These are phyloP conservation scores for Porcisia deanei DNA, from an alignment of 208 protist genomes.

Conservation along the genomic window DNA sequence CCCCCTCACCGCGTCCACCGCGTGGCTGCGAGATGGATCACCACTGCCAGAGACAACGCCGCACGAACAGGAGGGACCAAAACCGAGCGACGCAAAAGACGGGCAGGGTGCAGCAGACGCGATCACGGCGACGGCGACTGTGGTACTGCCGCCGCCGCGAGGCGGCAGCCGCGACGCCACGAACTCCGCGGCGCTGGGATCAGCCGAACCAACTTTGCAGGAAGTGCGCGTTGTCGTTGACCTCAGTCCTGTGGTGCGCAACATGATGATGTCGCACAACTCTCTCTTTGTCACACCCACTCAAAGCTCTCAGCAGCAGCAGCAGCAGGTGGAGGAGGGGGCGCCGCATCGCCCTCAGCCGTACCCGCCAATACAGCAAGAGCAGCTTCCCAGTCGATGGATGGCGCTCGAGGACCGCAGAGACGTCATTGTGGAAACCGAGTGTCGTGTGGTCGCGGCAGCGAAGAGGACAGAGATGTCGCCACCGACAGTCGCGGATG, in stretches of 20 bases:
- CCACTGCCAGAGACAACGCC: neutral
- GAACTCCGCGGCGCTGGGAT: neutral
- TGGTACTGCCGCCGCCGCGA: conserved; percentile 2
- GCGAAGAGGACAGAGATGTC: neutral
- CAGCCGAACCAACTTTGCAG: conserved; percentile 1
- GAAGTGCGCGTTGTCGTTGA: conserved; percentile 26
- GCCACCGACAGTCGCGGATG: neutral
- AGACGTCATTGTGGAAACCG: conserved; percentile 44
- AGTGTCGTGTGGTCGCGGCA: neutral
- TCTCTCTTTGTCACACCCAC: neutral
- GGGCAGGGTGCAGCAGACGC: neutral
- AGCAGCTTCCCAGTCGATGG: conserved; percentile 16
- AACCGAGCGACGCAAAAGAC: neutral
- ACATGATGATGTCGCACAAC: neutral
- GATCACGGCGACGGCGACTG: conserved; percentile 6
- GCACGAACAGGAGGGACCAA: neutral
- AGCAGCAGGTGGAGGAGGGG: neutral
- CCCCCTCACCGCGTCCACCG: conserved; percentile 8
- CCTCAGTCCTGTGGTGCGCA: conserved; percentile 15
- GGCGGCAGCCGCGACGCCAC: neutral
- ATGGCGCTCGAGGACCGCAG: conserved; percentile 33
- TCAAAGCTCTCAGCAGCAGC: neutral
- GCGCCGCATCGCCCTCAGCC: neutral
- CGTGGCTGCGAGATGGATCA: conserved; percentile 17
- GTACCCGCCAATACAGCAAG: conserved; percentile 14